Conservation (phyloP, 2,329 filamentous ascomycete species). For the Aspergillus eucalypticola region DNA sequence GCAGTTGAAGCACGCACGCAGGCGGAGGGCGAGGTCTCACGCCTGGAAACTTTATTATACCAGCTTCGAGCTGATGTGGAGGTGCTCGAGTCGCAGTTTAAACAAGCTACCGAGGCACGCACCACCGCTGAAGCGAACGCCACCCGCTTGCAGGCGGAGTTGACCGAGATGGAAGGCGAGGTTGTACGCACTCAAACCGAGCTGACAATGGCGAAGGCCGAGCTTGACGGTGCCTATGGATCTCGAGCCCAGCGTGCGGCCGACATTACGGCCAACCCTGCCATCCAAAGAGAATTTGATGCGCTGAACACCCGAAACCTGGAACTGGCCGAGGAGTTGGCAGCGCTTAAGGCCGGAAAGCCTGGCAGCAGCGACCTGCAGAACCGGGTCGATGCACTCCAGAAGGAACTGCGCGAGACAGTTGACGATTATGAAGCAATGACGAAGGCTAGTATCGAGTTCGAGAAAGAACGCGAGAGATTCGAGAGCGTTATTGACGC, state of each 20-base stretch:
- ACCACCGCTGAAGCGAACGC: slow-evolving; percentile 40
- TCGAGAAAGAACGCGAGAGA: slow-evolving; percentile 68
- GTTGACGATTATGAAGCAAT: slow-evolving; percentile 70
- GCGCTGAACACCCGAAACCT: slow-evolving; percentile 53
- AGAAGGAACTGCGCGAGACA: slow-evolving; percentile 67
- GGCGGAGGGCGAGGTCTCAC: slow-evolving; percentile 24
- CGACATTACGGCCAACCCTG: slow-evolving; percentile 61
- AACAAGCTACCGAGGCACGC: slow-evolving; percentile 30
- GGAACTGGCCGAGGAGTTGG: slow-evolving; percentile 50
- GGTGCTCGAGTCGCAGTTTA: slow-evolving; percentile 32
- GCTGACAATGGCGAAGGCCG: slow-evolving; percentile 84
- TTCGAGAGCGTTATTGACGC: slow-evolving; percentile 65
- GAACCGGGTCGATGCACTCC: slow-evolving; percentile 56
- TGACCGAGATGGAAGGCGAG: slow-evolving; percentile 60
- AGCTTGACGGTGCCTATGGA: slow-evolving; percentile 93
- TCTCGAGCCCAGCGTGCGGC: slow-evolving; percentile 67
- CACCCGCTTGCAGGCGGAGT: slow-evolving; percentile 49
- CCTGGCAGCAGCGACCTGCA: slow-evolving; percentile 42
- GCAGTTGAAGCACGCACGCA: slow-evolving; percentile 20
- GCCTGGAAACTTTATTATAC: slow-evolving; percentile 29
- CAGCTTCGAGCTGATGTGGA: slow-evolving; percentile 38
- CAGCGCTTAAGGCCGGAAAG: slow-evolving; percentile 41
- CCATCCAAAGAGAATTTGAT: slow-evolving; percentile 62
- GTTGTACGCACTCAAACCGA: slow-evolving; percentile 70
- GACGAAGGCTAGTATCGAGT: slow-evolving; percentile 68